phyloP scores from a whole-genome alignment of 495 filamentous ascomycete species.

The Penicillium pancosmium region DNA sequence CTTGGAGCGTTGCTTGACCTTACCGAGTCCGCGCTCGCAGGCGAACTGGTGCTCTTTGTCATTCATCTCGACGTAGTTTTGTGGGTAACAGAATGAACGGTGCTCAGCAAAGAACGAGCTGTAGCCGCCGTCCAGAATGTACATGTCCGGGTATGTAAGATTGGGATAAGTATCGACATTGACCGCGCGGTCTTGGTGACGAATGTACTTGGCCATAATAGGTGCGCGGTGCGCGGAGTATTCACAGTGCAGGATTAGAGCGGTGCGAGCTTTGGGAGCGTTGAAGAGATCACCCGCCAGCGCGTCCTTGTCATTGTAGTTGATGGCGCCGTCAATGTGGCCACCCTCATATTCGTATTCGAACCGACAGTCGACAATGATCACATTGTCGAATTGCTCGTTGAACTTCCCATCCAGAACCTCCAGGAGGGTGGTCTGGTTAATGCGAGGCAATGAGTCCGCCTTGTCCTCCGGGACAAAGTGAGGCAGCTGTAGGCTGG shows the following conservation, averaged over 20 bases:
- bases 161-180: constrained; percentile 84
- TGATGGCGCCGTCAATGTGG: constrained; percentile 89
- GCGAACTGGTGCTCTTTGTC: constrained; percentile 85
- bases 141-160: constrained; percentile 92
- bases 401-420: constrained; percentile 87
- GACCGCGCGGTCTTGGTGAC: constrained; percentile 77
- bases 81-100: constrained; percentile 79
- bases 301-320: constrained; percentile 92
- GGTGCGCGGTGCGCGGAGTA: constrained; percentile 98
- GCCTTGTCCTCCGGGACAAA: constrained; percentile 80
- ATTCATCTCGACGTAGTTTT: constrained; percentile 95
- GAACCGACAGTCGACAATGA: constrained; percentile 95
- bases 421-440: constrained; percentile 73
- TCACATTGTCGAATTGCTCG: constrained; percentile 69
- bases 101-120: constrained; percentile 84
- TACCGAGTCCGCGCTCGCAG: constrained; percentile 91
- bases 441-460: constrained; percentile 85
- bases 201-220: constrained; percentile 81
- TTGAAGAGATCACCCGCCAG: constrained; percentile 79
- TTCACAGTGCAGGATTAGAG: constrained; percentile 95
- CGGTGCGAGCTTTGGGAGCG: constrained; percentile 64
- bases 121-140: constrained; percentile 96
- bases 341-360: constrained; percentile 98
- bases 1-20: constrained; percentile 79
- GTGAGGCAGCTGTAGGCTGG: constrained; percentile 77